A percentile compares a stretch with the other conserved stretches of the same genome.
These are phyloP conservation scores for Calonectria pteridis DNA, from an alignment of 2,329 filamentous ascomycete species.

Conservation along the genomic window DNA sequence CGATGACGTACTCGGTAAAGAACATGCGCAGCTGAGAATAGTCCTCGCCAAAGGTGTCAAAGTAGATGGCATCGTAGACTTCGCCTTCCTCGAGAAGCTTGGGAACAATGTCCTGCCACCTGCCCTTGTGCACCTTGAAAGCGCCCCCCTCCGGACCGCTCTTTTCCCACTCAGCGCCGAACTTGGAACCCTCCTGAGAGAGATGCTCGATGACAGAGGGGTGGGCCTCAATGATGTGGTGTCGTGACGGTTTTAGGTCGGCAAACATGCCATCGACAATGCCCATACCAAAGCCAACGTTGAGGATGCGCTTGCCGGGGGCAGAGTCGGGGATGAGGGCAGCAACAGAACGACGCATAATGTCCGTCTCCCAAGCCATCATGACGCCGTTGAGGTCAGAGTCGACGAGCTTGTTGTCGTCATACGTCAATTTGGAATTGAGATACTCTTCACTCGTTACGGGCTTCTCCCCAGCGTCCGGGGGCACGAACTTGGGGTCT, in stretches of 20 bases:
- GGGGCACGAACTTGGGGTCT: constrained; percentile 49
- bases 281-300: constrained; percentile 92
- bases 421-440: constrained; percentile 74
- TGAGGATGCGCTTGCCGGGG: constrained; percentile 77
- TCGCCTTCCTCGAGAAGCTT: constrained; percentile 75
- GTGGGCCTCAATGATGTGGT: constrained; percentile 91
- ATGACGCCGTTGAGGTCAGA: constrained; percentile 85
- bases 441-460: constrained; percentile 78
- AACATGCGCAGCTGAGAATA: constrained; percentile 88
- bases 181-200: constrained; percentile 59
- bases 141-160: constrained; percentile 72
- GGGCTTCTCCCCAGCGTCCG: constrained; percentile 54
- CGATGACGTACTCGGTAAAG: constrained; percentile 89
- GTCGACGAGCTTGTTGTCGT: constrained; percentile 77
- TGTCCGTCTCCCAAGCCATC: constrained; percentile 93
- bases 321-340: constrained; percentile 65
- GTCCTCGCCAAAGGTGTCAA: constrained; percentile 97
- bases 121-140: constrained; percentile 75
- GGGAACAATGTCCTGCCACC: constrained; percentile 86
- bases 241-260: constrained; percentile 72
- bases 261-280: constrained; percentile 86
- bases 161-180: constrained; percentile 68
- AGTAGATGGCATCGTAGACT: constrained; percentile 91
- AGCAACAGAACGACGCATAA: constrained; percentile 84
- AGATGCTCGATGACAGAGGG: constrained; percentile 80